phyloP scores from a whole-genome alignment of 306 rosid genomes.

The Cucurbita pepo region DNA sequence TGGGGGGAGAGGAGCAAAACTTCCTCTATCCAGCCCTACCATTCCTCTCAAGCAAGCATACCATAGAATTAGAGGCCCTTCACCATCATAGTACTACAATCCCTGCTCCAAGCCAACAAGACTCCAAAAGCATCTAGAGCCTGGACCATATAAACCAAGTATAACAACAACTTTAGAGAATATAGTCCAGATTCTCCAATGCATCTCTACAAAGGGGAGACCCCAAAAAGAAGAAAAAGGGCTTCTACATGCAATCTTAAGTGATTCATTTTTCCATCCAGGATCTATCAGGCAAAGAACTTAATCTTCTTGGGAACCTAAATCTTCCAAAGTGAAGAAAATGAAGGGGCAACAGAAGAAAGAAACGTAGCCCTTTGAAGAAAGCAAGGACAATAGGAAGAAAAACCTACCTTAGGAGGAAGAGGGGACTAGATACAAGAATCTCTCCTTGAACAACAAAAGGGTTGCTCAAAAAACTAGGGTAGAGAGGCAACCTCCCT shows the following conservation, averaged over 20 bases:
- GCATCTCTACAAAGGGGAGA: background rate
- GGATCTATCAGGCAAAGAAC: background rate
- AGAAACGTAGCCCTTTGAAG: background rate
- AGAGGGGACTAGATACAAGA: background rate
- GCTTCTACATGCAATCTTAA: background rate
- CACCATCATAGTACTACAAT: too few relatives aligned
- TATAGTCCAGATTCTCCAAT: background rate
- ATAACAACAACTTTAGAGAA: background rate
- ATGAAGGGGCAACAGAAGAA: background rate
- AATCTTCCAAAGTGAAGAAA: background rate
- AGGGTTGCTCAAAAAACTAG: background rate
- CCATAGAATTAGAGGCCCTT: background rate
- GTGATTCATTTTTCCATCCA: background rate
- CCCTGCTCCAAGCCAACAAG: too few relatives aligned
- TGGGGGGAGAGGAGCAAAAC: too few relatives aligned
- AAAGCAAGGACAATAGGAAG: background rate
- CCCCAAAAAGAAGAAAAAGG: background rate
- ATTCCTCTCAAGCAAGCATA: too few relatives aligned
- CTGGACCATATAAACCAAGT: background rate
- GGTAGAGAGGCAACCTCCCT: background rate
- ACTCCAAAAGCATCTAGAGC: background rate
- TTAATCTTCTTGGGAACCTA: too few relatives aligned
- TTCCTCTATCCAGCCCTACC: too few relatives aligned
- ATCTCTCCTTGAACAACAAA: background rate
- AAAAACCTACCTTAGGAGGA: background rate